A percentile compares a stretch with the other conserved stretches of the same genome.
Evolutionary conservation across 1,139 yeast genomes (phyloP).

Genomic region (Meyerozyma carpophila): DNA sequence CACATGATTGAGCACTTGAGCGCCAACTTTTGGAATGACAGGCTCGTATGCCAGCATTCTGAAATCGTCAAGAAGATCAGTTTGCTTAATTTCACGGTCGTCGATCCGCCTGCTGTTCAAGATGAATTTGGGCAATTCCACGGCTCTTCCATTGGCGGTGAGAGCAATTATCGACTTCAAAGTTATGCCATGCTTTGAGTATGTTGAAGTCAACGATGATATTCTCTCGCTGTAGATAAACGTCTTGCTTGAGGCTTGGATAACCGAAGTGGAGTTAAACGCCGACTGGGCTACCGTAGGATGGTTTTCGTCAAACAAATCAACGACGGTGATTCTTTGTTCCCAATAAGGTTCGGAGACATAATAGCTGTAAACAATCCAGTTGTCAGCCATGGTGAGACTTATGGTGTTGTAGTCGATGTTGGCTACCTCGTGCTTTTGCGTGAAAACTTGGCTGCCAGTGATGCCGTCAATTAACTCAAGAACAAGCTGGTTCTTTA

Average conservation of each 20-base stretch:
- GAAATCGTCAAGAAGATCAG: slow-evolving; percentile 54
- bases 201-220: slow-evolving; percentile 48
- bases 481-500: slow-evolving; percentile 24
- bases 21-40: slow-evolving; percentile 44
- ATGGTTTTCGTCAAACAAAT: slow-evolving; percentile 60
- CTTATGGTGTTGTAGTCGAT: slow-evolving; percentile 36
- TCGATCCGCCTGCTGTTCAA: slow-evolving; percentile 58
- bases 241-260: slow-evolving; percentile 43
- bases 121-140: slow-evolving; percentile 63
- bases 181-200: slow-evolving; percentile 71
- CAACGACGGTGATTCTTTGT: slow-evolving; percentile 65
- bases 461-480: slow-evolving; percentile 62
- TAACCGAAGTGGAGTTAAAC: slow-evolving; percentile 23
- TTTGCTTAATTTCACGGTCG: slow-evolving; percentile 47
- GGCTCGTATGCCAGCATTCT: slow-evolving; percentile 65
- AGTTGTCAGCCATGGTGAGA: slow-evolving; percentile 73
- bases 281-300: slow-evolving; percentile 40
- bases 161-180: slow-evolving; percentile 60
- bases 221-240: slow-evolving; percentile 58
- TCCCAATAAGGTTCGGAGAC: slow-evolving; percentile 46
- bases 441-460: slow-evolving; percentile 57
- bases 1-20: slow-evolving; percentile 34
- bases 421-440: slow-evolving; percentile 35
- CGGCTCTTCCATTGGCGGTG: slow-evolving; percentile 58
- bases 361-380: slow-evolving; percentile 70